Evolutionary conservation across 2,329 filamentous ascomycete species (phyloP).

Genomic region (Aureobasidium subglaciale): DNA sequence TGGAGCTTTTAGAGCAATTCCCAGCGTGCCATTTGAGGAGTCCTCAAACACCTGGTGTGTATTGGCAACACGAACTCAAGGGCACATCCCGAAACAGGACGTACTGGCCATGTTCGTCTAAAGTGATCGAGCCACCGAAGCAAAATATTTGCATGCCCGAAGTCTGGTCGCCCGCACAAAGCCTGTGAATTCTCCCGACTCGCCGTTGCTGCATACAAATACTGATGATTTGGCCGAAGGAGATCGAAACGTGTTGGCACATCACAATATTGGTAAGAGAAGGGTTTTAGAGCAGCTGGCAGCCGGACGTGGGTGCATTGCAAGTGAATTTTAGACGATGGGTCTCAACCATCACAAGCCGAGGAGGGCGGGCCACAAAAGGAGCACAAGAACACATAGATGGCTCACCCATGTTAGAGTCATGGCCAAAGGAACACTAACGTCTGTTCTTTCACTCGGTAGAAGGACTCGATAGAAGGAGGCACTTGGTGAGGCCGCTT

Average conservation of each 20-base stretch:
- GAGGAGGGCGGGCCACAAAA: not conserved
- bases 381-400: not conserved
- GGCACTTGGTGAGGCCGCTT: conserved; percentile 3
- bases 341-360: not conserved
- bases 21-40: not conserved
- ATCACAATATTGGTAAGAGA: not conserved
- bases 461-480: not conserved
- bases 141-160: not conserved
- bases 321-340: not conserved
- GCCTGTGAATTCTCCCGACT: not conserved
- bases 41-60: not conserved
- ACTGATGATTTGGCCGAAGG: not conserved
- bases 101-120: not conserved
- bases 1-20: not conserved
- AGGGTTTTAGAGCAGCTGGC: not conserved
- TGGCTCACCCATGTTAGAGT: not conserved
- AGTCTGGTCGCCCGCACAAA: not conserved
- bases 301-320: not conserved
- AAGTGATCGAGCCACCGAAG: not conserved
- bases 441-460: not conserved
- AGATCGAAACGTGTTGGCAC: not conserved
- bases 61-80: not conserved
- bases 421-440: not conserved
- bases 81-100: not conserved
- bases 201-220: too few relatives aligned